Evolutionary conservation across 176 grass and related monocot genomes (phyloP).

Genomic region (Oryza brachyantha): DNA sequence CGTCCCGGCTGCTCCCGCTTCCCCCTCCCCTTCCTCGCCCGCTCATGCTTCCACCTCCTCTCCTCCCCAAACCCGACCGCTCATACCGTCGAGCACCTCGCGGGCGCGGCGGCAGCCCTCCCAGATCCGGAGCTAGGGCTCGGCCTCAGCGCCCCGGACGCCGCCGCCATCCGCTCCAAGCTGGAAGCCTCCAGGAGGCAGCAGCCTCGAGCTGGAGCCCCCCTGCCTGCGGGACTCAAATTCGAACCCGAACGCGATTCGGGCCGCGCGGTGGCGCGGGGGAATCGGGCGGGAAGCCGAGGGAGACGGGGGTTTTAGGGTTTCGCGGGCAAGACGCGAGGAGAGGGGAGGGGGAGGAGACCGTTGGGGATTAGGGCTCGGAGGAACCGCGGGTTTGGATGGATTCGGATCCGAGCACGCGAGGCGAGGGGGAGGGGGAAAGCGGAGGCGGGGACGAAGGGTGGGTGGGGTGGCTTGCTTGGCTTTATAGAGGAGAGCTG

Average conservation of each 20-base stretch:
- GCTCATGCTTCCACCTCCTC: slow-evolving; percentile 2
- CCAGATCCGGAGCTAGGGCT: slow-evolving; percentile 69
- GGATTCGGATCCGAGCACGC: slow-evolving; percentile 38
- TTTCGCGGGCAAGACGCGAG: neutral
- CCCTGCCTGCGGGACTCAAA: neutral
- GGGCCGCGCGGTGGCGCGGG: neutral
- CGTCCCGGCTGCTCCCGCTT: slow-evolving; percentile 37
- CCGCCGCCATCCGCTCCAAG: slow-evolving; percentile 13
- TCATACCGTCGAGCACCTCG: slow-evolving; percentile 45
- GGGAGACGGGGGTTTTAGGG: slow-evolving; percentile 5
- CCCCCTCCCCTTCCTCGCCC: slow-evolving; percentile 34
- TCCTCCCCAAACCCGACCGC: neutral
- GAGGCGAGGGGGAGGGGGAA: neutral
- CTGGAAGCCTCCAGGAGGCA: neutral
- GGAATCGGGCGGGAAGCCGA: slow-evolving; percentile 26
- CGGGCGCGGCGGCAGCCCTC: slow-evolving; percentile 20
- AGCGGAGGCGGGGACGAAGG: slow-evolving; percentile 8
- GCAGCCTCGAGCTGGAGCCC: neutral
- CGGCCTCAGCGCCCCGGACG: slow-evolving; percentile 17
- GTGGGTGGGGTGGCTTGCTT: too few relatives aligned
- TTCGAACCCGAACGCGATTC: slow-evolving; percentile 13
- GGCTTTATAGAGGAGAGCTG: slow-evolving; percentile 4
- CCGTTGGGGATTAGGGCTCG: slow-evolving; percentile 41
- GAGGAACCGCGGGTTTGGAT: neutral
- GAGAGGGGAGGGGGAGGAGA: neutral